Evolutionary conservation across 2,329 filamentous ascomycete species (phyloP).

Genomic region (Dactylellina sp.): DNA sequence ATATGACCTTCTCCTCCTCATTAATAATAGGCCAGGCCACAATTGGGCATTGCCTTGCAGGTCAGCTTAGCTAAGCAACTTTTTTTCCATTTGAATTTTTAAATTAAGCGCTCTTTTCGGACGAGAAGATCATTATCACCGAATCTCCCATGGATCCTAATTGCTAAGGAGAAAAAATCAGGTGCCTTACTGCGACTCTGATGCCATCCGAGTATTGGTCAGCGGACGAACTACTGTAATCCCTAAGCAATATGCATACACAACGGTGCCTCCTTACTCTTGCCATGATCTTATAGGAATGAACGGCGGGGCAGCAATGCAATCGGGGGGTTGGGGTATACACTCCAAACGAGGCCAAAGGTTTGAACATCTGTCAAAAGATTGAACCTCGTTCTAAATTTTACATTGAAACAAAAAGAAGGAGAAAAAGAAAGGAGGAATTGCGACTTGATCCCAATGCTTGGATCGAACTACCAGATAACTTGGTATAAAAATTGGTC

Average conservation of each 20-base stretch:
- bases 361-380: no score
- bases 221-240: slow-evolving; percentile 20
- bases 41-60: slow-evolving; percentile 46
- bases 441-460: no score
- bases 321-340: no score
- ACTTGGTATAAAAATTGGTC: no score
- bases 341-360: no score
- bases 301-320: background rate
- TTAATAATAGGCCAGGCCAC: slow-evolving; percentile 43
- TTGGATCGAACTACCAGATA: no score
- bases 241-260: background rate
- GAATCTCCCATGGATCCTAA: slow-evolving; percentile 18
- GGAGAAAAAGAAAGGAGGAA: background rate
- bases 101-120: slow-evolving; percentile 29
- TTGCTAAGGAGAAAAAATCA: slow-evolving; percentile 27
- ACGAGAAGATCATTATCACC: slow-evolving; percentile 44
- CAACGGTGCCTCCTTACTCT: no score
- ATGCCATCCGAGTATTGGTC: slow-evolving; percentile 33
- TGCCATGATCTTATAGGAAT: no score
- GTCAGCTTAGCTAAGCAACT: slow-evolving; percentile 50
- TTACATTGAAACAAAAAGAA: slow-evolving; percentile 3
- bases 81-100: slow-evolving; percentile 12
- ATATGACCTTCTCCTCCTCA: background rate
- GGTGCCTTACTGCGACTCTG: slow-evolving; percentile 56
- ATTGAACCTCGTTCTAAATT: no score